These are phyloP conservation scores for Stenocarpella maydis DNA, from an alignment of 2,329 filamentous ascomycete species.

Conservation along the genomic window DNA sequence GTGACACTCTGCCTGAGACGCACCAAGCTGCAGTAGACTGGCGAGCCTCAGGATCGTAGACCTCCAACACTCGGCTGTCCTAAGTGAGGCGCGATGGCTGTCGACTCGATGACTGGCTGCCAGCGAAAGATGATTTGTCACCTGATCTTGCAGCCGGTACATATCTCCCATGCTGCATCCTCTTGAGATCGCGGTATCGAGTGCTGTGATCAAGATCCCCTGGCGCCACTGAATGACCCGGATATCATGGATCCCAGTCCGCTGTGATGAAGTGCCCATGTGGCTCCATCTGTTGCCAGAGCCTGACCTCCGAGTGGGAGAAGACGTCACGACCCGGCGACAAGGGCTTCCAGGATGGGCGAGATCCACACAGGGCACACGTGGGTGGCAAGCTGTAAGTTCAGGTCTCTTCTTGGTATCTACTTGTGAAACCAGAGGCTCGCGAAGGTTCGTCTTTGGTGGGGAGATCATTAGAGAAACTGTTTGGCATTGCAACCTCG, in stretches of 20 bases:
- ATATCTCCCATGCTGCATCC: neutral
- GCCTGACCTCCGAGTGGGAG: neutral
- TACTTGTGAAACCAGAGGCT: neutral
- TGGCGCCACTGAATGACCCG: neutral
- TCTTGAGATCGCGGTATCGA: neutral
- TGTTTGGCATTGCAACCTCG: slow-evolving; percentile 2
- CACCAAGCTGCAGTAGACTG: neutral
- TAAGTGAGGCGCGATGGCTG: neutral
- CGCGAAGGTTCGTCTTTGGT: neutral
- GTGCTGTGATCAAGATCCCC: neutral
- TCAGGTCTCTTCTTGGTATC: neutral
- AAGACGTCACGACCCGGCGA: slow-evolving; percentile 10
- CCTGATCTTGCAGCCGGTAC: neutral
- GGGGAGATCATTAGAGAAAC: slow-evolving; percentile 1
- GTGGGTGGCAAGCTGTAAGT: neutral
- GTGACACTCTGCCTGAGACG: slow-evolving; percentile 14
- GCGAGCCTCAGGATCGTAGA: neutral
- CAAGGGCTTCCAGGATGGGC: slow-evolving; percentile 1
- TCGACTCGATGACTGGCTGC: neutral
- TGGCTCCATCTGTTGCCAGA: neutral
- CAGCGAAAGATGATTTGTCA: neutral
- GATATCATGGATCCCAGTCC: neutral
- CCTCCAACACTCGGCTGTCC: neutral
- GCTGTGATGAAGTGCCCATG: neutral
- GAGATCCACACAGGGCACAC: neutral